Conservation (phyloP, 331 rosid genomes). For the Erythrophleum ivorense region DNA sequence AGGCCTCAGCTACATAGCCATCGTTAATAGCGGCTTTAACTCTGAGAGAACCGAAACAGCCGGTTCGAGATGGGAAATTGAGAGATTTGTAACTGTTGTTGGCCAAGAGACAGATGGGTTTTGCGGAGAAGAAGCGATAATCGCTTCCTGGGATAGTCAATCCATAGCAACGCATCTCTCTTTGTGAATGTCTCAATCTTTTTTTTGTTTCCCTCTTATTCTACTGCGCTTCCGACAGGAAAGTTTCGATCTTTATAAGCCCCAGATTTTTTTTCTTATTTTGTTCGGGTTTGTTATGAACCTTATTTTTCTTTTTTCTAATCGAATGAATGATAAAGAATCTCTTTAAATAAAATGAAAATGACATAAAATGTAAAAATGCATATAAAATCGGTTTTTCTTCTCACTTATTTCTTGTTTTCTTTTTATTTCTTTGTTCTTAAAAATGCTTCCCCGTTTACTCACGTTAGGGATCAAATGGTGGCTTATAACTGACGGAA, state of each 20-base stretch:
- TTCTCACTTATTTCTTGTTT: too few species aligned
- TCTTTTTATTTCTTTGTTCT: too few species aligned
- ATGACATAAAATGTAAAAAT: too few species aligned
- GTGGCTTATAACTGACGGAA: neutral
- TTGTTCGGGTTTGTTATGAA: neutral
- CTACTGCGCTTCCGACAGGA: too few species aligned
- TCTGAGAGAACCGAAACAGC: constrained; percentile 30
- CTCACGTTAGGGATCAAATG: too few species aligned
- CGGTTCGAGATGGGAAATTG: constrained; percentile 11
- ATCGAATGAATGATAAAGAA: too few species aligned
- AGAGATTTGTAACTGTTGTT: neutral
- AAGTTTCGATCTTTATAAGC: neutral
- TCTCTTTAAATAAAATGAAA: too few species aligned
- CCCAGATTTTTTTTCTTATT: neutral
- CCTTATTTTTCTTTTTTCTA: too few species aligned
- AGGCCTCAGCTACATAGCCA: constrained; percentile 36
- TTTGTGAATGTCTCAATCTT: neutral
- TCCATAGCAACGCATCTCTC: constrained; percentile 35
- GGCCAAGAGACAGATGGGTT: neutral
- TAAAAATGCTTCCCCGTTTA: too few species aligned
- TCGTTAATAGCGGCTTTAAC: constrained; percentile 44
- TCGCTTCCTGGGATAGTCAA: constrained; percentile 46
- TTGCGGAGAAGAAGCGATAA: constrained; percentile 39
- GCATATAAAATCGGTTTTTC: too few species aligned
- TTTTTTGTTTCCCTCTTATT: neutral